Percentiles rank a stretch among this genome's conserved stretches.
Evolutionary conservation across 176 grass and related monocot genomes (phyloP).

Genomic region (Eragrostis nindensis): DNA sequence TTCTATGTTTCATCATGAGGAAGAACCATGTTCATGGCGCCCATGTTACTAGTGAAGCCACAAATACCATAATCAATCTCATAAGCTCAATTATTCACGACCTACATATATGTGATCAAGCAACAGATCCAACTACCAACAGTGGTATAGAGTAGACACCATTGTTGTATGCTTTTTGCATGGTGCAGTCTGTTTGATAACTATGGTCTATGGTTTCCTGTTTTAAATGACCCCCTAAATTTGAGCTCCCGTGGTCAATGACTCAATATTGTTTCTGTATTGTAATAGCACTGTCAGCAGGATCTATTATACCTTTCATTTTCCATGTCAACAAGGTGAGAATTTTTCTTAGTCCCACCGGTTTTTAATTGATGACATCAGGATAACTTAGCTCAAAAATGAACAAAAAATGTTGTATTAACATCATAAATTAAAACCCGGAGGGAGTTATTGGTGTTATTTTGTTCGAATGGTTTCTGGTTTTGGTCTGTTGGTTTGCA

Average conservation of each 20-base stretch:
- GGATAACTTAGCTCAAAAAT: no score
- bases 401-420: no score
- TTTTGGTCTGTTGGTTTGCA: no score
- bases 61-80: neutral
- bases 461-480: neutral
- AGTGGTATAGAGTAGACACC: neutral
- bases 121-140: slow-evolving; percentile 8
- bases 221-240: slow-evolving; percentile 13
- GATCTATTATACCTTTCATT: neutral
- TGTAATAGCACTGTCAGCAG: neutral
- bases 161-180: neutral
- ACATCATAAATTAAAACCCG: no score
- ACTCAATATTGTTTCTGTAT: neutral
- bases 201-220: neutral
- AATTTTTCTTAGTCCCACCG: neutral
- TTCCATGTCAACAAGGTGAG: neutral
- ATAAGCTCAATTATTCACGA: neutral
- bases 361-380: no score
- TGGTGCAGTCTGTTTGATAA: neutral
- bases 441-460: neutral
- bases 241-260: neutral
- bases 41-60: slow-evolving; percentile 9
- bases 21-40: slow-evolving; percentile 4
- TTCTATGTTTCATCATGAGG: slow-evolving; percentile 6
- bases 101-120: slow-evolving; percentile 11